A percentile compares a stretch with the other conserved stretches of the same genome.
phyloP scores from a whole-genome alignment of 345 rosid genomes.

The Lagerstroemia speciosa region DNA sequence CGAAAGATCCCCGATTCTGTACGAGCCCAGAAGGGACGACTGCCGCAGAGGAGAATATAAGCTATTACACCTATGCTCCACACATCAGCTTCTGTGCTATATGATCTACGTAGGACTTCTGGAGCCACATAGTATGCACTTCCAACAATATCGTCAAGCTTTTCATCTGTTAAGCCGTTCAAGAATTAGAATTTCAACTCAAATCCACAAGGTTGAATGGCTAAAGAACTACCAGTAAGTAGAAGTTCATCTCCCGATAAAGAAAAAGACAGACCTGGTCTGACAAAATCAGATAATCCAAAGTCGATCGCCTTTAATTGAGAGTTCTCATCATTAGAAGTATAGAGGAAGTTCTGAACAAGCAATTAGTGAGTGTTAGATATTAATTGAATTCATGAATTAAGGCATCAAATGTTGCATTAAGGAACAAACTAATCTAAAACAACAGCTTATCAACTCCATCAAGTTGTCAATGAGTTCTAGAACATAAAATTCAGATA shows the following conservation, averaged over 20 bases:
- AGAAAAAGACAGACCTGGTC: constrained; percentile 61
- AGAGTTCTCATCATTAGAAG: constrained; percentile 76
- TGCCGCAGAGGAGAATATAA: constrained; percentile 87
- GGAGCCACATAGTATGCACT: constrained; percentile 97
- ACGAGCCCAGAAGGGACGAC: constrained; percentile 98
- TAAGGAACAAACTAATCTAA: not conserved
- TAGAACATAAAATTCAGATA: not conserved
- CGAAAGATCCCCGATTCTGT: constrained; percentile 93
- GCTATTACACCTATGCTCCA: constrained; percentile 99
- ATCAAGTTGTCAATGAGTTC: not conserved
- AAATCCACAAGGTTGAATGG: not conserved
- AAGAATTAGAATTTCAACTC: constrained; percentile 5
- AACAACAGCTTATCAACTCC: not conserved
- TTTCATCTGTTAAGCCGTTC: constrained; percentile 50
- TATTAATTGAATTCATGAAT: not conserved
- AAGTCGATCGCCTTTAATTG: constrained; percentile 88
- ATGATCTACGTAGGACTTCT: constrained; percentile 92
- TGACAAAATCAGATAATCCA: constrained; percentile 91
- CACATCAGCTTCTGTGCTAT: constrained; percentile 90
- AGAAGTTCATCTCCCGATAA: not conserved
- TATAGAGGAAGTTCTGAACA: constrained; percentile 81
- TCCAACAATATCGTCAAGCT: constrained; percentile 94
- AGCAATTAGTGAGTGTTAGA: constrained; percentile 15
- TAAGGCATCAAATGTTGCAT: not conserved
- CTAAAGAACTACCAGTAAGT: not conserved